These are phyloP conservation scores for Penicillium waksmanii DNA, from an alignment of 495 filamentous ascomycete genomes.

Conservation along the genomic window DNA sequence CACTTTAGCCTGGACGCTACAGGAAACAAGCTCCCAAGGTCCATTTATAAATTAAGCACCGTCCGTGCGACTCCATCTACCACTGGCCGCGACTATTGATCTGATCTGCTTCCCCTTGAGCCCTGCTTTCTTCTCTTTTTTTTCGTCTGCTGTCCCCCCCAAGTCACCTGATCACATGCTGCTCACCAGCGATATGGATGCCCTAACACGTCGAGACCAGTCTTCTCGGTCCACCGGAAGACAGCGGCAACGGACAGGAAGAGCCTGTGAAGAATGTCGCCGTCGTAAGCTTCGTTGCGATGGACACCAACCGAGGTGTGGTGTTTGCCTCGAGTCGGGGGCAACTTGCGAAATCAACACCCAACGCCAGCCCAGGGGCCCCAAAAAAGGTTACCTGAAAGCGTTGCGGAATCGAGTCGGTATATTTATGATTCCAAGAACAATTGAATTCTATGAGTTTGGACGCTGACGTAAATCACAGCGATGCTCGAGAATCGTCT, in stretches of 20 bases:
- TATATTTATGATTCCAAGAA: background rate
- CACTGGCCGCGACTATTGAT: background rate
- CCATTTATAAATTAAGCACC: constrained; percentile 1
- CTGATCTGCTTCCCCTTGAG: background rate
- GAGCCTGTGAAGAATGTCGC: constrained; percentile 48
- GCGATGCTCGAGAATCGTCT: constrained; percentile 9
- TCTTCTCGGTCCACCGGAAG: background rate
- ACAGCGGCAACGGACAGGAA: constrained; percentile 20
- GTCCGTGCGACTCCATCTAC: background rate
- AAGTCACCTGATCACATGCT: background rate
- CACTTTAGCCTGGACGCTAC: background rate
- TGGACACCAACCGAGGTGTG: constrained; percentile 53
- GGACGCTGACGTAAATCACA: background rate
- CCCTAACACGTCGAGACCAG: background rate
- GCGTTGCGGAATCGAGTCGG: constrained; percentile 32
- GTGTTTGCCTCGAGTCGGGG: constrained; percentile 47
- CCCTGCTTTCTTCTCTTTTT: background rate
- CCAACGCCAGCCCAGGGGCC: constrained; percentile 49
- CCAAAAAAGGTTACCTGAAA: constrained; percentile 57
- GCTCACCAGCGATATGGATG: background rate
- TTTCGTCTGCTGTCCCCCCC: background rate
- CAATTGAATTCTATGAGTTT: background rate
- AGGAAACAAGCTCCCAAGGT: background rate
- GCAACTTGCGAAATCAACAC: constrained; percentile 52
- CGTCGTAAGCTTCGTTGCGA: constrained; percentile 53